Evolutionary conservation across 192 early-diverging fungal genomes (phyloP).

Genomic region (Funneliformis geosporum): DNA sequence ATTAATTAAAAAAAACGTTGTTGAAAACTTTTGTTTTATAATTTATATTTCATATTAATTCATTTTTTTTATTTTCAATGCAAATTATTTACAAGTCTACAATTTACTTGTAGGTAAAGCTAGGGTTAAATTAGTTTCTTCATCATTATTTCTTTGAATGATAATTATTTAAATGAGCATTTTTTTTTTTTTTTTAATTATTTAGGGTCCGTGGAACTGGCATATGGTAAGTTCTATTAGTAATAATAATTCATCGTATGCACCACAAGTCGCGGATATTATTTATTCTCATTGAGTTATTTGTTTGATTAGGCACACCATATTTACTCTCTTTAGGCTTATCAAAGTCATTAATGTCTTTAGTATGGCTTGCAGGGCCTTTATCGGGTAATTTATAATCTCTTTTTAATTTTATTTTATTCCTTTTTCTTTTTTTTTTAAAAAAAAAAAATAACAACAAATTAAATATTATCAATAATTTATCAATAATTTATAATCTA

Average conservation of each 20-base stretch:
- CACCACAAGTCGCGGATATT: not conserved
- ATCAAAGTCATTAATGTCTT: slow-evolving; percentile 75
- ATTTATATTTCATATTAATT: not conserved
- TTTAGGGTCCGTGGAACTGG: slow-evolving; percentile 75
- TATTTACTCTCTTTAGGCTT: slow-evolving; percentile 84
- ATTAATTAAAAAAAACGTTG: not conserved
- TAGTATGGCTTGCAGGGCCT: slow-evolving; percentile 95
- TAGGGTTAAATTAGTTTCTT: slow-evolving; percentile 16
- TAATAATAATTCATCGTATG: not conserved
- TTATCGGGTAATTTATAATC: slow-evolving; percentile 58
- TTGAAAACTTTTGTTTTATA: not conserved
- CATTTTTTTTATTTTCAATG: not conserved
- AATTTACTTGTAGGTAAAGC: slow-evolving; percentile 63
- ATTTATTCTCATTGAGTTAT: not conserved
- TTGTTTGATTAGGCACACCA: slow-evolving; percentile 64
- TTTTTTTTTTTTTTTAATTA: not conserved
- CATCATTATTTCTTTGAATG: slow-evolving; percentile 34
- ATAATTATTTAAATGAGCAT: not conserved
- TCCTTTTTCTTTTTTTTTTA: not conserved
- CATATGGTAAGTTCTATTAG: slow-evolving; percentile 51
- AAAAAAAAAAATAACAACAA: no score
- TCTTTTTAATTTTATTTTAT: not conserved
- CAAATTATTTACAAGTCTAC: slow-evolving; percentile 41
- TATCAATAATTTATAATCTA: slow-evolving; percentile 19
- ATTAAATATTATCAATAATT: not conserved